Base-by-base conservation (phyloP, 108 stramenopile genomes). In the Nitzschia palea region DNA sequence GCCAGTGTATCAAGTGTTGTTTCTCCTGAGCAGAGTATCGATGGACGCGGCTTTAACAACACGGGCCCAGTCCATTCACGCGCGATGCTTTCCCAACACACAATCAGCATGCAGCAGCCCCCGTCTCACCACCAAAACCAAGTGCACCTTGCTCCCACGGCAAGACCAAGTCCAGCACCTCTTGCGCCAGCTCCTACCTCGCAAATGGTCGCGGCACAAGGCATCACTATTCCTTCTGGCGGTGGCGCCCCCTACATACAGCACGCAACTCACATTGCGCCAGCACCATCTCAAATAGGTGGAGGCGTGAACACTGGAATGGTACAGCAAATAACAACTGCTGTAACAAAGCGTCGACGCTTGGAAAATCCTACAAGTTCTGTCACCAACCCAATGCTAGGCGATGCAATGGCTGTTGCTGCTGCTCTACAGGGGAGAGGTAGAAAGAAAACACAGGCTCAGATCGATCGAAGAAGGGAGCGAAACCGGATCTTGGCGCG, bases 401-500 rank as follows among this genome's bases (percentile, higher is more conserved):
- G 17, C 0, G 25, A 33, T 22, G 32, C 23, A 4, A 53, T 37
- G 6, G 58, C 69, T 3, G 51, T 52, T 1, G 71, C 58, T 12
- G 65, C 68, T 17, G 61, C 73, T 34, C 43, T 77, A 20, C 52
- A 62, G 42, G 67, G 55, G 3, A 45, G 69, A 17, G 64, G 80
- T 15, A 60, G 79, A 6, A 81, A 80, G 65, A 94, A 94, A 69
- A 76, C 86, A 26, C 94, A 91, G 65, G 90, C 88, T 55, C 94
- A 95, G 75, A 82, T 91, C 45, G 91, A 93, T 68, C 87, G 94
- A 44, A 43, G 67, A 44, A 56, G 67, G 29, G 54, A 55, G 17
- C 54, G 97, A 51, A 98, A 99, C 70, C 94, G 98, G 8, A 94
- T 97, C 57, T 84, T 96, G 23, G 98, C 98, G 15, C 80, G 95